Evolutionary conservation across 2,329 filamentous ascomycete species (phyloP).

Genomic region (Aspergillus sp.): DNA sequence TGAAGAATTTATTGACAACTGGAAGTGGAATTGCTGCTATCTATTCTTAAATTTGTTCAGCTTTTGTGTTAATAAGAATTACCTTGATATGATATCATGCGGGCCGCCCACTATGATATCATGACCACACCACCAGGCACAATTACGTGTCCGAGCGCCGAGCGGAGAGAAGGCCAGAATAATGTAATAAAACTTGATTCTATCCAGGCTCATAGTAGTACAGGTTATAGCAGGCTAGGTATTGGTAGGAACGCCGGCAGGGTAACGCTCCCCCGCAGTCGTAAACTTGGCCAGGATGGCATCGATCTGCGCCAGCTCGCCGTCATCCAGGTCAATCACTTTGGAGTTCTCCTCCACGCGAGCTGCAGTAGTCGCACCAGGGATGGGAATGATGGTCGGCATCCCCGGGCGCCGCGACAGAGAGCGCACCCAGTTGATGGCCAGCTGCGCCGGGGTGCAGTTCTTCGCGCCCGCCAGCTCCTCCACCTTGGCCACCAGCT

Average conservation of each 20-base stretch:
- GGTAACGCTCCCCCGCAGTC: conserved; percentile 34
- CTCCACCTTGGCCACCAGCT: conserved; percentile 49
- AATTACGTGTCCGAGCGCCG: neutral
- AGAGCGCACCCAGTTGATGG: conserved; percentile 50
- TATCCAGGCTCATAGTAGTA: too few species aligned
- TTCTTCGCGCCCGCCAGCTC: conserved; percentile 48
- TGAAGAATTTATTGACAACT: neutral
- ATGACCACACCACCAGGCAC: neutral
- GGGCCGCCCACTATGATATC: neutral
- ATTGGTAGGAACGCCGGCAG: neutral
- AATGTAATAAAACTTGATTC: too few species aligned
- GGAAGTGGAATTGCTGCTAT: neutral
- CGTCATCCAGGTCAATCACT: conserved; percentile 27
- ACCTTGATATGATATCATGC: neutral
- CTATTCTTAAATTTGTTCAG: neutral
- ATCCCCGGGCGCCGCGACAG: conserved; percentile 44
- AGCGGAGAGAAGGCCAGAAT: too few species aligned
- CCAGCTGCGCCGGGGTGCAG: conserved; percentile 48
- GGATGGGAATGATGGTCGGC: conserved; percentile 44
- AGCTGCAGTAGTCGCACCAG: conserved; percentile 37
- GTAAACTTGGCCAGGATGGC: conserved; percentile 50
- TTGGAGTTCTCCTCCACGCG: conserved; percentile 38
- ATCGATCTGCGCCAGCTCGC: conserved; percentile 51
- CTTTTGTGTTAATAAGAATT: neutral
- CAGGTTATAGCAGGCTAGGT: neutral